phyloP scores from a whole-genome alignment of 2,329 filamentous ascomycete genomes.

The Colletotrichum gloeosporioides region DNA sequence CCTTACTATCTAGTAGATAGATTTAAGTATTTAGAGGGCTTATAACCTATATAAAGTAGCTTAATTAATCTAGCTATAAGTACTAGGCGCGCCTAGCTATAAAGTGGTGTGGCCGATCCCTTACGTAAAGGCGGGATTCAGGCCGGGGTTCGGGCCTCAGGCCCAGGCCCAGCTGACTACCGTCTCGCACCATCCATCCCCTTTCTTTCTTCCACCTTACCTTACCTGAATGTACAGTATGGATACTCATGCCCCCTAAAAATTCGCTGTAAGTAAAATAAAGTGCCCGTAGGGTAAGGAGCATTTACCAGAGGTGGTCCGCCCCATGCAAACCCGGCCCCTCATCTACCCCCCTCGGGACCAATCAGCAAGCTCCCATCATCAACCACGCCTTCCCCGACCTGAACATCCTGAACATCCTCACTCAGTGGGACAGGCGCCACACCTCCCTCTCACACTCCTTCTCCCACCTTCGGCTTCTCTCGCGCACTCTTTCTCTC shows the following conservation, averaged over 20 bases:
- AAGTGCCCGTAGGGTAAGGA: background rate
- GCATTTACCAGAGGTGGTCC: background rate
- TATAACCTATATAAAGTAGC: no score
- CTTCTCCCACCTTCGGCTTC: conserved; percentile 6
- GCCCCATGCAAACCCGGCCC: background rate
- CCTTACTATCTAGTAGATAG: no score
- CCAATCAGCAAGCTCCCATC: conserved; percentile 21
- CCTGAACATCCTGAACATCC: conserved; percentile 14
- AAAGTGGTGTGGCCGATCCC: no score
- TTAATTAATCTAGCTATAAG: no score
- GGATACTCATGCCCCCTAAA: background rate
- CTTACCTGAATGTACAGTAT: background rate
- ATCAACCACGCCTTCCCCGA: conserved; percentile 5
- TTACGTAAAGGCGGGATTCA: no score
- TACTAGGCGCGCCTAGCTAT: no score
- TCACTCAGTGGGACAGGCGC: conserved; percentile 6
- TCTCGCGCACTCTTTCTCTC: background rate
- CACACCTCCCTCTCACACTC: conserved; percentile 10
- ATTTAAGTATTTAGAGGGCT: no score
- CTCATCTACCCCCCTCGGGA: background rate
- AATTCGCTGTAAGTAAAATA: background rate
- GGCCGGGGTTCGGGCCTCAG: no score
- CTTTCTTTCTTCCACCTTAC: background rate
- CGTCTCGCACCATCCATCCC: background rate
- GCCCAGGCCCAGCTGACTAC: no score